phyloP scores from a whole-genome alignment of 1,139 yeast genomes.

The Zygotorulaspora mrakii region DNA sequence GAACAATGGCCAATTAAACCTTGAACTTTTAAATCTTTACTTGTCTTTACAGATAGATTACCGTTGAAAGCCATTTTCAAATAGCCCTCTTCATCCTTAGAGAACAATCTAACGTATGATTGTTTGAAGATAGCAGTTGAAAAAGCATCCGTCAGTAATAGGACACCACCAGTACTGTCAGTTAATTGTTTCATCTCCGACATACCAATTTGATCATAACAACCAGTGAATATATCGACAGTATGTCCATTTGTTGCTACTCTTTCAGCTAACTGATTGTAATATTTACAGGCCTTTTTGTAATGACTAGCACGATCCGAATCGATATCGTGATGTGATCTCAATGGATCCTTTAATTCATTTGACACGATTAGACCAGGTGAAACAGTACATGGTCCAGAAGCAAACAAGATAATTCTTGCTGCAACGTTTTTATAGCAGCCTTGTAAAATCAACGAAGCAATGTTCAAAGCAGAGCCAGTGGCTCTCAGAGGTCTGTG shows the following conservation, averaged over 20 bases:
- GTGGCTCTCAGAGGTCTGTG: slow-evolving; percentile 89
- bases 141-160: slow-evolving; percentile 89
- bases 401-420: slow-evolving; percentile 83
- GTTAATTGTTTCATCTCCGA: slow-evolving; percentile 91
- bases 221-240: slow-evolving; percentile 92
- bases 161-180: slow-evolving; percentile 89
- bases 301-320: slow-evolving; percentile 87
- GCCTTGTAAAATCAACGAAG: slow-evolving; percentile 75
- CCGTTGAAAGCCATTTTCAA: slow-evolving; percentile 86
- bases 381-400: slow-evolving; percentile 92
- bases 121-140: slow-evolving; percentile 96
- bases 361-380: slow-evolving; percentile 95
- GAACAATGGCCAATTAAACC: slow-evolving; percentile 95
- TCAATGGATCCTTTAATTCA: slow-evolving; percentile 89
- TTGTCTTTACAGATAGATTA: slow-evolving; percentile 79
- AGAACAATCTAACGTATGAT: slow-evolving; percentile 81
- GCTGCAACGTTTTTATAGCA: slow-evolving; percentile 90
- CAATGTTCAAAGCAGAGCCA: slow-evolving; percentile 87
- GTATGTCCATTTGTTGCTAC: slow-evolving; percentile 78
- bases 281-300: slow-evolving; percentile 84
- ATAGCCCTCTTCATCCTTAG: slow-evolving; percentile 81
- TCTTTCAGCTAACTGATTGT: slow-evolving; percentile 72
- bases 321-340: slow-evolving; percentile 95
- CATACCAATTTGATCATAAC: slow-evolving; percentile 97
- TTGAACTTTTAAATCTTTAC: slow-evolving; percentile 81